Evolutionary conservation across 148 eudicot genomes (phyloP), one percentile per base, ranked within the genome.

Genomic region (Oxyria digyna): DNA sequence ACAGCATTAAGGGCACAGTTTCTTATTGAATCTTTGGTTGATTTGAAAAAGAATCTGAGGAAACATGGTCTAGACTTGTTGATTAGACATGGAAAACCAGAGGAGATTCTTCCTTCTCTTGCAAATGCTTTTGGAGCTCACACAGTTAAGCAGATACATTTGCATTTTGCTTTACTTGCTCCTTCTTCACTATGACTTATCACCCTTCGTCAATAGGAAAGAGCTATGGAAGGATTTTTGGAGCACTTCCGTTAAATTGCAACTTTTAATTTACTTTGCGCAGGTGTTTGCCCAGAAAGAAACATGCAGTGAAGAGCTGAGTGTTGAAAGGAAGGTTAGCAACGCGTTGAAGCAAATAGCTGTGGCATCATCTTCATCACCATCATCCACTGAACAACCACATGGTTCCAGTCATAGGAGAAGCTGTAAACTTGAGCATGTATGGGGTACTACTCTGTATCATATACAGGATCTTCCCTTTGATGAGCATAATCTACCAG

Each of bases 381-480:
- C 38, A 35, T 3, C 3, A 35, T 6, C 6, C 11, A 33, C 8
- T 20, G 75, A 74, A 23, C 71, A 35, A 33, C 68, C 74, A 1
- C 67, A 23, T 24, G 72, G 64, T 29, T 70, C 68, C 33, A 78
- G 69, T 43, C 40, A 72, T 45, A 69, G 35, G 50, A 68, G 50
- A 7, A 42, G 7, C 67, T 54, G 83, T n/a, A 83, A 82, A 52
- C 73, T 93, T 52, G 83, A 93, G 69, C 83, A 89, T 74, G 32
- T 87, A 5, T 93, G 98, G 98, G 98, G 96, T 12, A 69, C 75
- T 72, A 87, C 87, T 59, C 81, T 93, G 83, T 93, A 89, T 75
- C 95, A 89, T 74, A 63, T 87, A n/a, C 85, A 86, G 71, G 98
- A 93, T 77, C 88, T 93, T 55, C 98, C 96, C 21, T 93, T 86